These are phyloP conservation scores for Carpinus fangiana DNA, from an alignment of 306 rosid genomes.

Conservation along the genomic window DNA sequence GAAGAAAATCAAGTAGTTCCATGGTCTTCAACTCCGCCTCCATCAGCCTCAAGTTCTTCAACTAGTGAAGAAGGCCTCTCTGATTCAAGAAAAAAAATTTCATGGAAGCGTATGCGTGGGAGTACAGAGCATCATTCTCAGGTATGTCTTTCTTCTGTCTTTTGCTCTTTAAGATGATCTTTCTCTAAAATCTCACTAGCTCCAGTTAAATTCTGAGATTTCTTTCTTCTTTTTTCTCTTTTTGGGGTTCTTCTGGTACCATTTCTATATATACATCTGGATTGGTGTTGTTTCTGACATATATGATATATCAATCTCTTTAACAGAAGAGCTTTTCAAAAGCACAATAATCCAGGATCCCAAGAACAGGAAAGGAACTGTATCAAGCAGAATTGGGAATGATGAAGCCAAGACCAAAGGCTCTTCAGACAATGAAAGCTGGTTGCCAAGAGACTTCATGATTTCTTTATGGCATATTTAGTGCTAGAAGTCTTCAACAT, in stretches of 20 bases:
- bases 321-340: neutral
- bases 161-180: neutral
- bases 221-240: neutral
- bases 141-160: constrained; percentile 9
- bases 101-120: constrained; percentile 6
- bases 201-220: neutral
- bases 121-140: constrained; percentile 8
- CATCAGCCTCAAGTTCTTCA: constrained; percentile 50
- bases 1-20: constrained; percentile 90
- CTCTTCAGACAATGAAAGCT: neutral
- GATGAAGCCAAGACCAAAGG: neutral
- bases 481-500: neutral
- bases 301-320: neutral
- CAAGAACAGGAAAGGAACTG: neutral
- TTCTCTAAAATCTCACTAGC: neutral
- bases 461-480: neutral
- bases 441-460: neutral
- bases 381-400: neutral
- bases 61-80: constrained; percentile 34
- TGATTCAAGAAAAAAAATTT: constrained; percentile 15
- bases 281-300: neutral
- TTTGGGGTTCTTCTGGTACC: neutral
- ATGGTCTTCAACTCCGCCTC: constrained; percentile 49
- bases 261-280: too few relatives aligned
- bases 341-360: constrained; percentile 15